A percentile compares a stretch with the other conserved stretches of the same genome.
phyloP scores from a whole-genome alignment of 164 flowering plant genomes.

The Cinnamomum chago region DNA sequence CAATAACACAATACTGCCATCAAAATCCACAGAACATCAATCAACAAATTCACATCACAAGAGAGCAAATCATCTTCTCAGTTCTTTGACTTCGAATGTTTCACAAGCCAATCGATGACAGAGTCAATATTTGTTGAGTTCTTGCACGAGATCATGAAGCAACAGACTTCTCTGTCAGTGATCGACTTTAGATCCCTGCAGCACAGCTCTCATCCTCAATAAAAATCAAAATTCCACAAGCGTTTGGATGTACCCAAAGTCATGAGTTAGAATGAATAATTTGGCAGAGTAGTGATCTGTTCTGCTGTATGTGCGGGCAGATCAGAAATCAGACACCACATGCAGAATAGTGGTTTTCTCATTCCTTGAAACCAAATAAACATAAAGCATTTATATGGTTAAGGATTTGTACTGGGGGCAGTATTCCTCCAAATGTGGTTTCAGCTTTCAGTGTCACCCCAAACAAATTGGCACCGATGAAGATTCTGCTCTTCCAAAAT shows the following conservation, averaged over 20 bases:
- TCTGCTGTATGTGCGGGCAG: not conserved
- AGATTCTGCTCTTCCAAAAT: not conserved
- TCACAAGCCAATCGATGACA: constrained; percentile 50
- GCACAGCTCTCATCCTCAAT: not conserved
- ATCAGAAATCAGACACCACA: not conserved
- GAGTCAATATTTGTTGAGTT: constrained; percentile 50
- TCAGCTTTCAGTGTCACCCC: not conserved
- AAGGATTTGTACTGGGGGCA: not conserved
- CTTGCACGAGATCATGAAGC: constrained; percentile 57
- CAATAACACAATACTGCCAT: not conserved
- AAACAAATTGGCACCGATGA: not conserved
- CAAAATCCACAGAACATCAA: not conserved
- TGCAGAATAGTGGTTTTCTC: not conserved
- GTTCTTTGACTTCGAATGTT: constrained; percentile 54
- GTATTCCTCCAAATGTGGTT: not conserved
- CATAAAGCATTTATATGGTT: too few relatives aligned
- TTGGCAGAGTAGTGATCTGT: not conserved
- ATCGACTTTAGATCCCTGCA: constrained; percentile 48
- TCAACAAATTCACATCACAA: not conserved
- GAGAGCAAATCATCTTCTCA: constrained; percentile 14
- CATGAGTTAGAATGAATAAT: not conserved
- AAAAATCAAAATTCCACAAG: not conserved
- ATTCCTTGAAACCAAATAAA: too few relatives aligned
- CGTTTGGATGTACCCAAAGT: not conserved
- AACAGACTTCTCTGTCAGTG: constrained; percentile 44